phyloP scores from a whole-genome alignment of 331 rosid species.

The Pyracantha coccinea region DNA sequence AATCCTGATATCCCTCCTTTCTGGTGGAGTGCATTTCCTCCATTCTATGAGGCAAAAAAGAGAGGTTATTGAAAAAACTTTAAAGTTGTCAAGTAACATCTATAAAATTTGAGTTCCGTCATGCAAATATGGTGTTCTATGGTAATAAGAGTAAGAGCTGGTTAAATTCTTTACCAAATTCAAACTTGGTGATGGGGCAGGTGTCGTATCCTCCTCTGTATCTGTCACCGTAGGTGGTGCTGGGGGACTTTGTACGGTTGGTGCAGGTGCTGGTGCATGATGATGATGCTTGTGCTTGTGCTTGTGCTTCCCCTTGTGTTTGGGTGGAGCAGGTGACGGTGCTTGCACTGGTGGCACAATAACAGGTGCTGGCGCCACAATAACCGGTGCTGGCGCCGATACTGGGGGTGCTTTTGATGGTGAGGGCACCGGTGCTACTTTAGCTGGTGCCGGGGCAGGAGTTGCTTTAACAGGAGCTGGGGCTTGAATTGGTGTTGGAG shows the following conservation, averaged over 20 bases:
- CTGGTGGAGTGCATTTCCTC: slow-evolving; percentile 37
- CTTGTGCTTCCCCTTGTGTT: slow-evolving; percentile 50
- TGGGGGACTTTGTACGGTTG: slow-evolving; percentile 67
- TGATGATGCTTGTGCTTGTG: slow-evolving; percentile 72
- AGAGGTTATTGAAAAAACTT: neutral
- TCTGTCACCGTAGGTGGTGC: slow-evolving; percentile 73
- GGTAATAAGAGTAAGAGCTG: neutral
- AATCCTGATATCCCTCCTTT: slow-evolving; percentile 29
- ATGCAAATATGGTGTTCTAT: neutral
- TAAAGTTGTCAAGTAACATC: neutral
- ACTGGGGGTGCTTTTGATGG: slow-evolving; percentile 26
- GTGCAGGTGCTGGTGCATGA: slow-evolving; percentile 85
- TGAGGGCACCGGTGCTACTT: slow-evolving; percentile 44
- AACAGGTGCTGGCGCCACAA: slow-evolving; percentile 31
- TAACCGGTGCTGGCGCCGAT: slow-evolving; percentile 39
- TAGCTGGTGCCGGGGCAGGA: slow-evolving; percentile 57
- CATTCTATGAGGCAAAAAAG: slow-evolving; percentile 40
- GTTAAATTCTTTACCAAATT: slow-evolving; percentile 47
- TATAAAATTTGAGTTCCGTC: neutral
- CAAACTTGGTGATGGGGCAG: slow-evolving; percentile 81
- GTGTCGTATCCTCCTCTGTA: slow-evolving; percentile 41
- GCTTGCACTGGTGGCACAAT: slow-evolving; percentile 12
- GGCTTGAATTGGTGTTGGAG: slow-evolving; percentile 60
- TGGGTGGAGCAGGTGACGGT: slow-evolving; percentile 36
- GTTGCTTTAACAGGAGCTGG: slow-evolving; percentile 51